Evolutionary conservation across 2,329 filamentous ascomycete species (phyloP).

Genomic region (Talaromyces islandicus): DNA sequence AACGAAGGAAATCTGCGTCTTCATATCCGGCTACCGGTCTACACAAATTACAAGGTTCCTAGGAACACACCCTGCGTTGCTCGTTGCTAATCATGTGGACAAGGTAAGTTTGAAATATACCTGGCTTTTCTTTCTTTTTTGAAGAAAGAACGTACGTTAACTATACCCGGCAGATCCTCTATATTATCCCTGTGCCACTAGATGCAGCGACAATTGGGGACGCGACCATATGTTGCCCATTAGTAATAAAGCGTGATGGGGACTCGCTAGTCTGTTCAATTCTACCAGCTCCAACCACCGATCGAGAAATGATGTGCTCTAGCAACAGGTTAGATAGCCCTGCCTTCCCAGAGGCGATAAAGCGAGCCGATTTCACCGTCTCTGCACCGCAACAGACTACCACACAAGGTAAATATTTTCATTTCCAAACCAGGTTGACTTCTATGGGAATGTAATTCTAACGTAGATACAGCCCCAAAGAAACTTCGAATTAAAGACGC

Average conservation of each 20-base stretch:
- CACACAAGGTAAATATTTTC: background rate
- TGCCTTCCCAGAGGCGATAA: background rate
- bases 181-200: conserved; percentile 5
- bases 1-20: conserved; percentile 5
- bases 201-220: conserved; percentile 8
- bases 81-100: conserved; percentile 4
- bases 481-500: background rate
- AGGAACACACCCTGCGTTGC: conserved; percentile 6
- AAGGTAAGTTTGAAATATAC: background rate
- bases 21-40: conserved; percentile 3
- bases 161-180: background rate
- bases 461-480: background rate
- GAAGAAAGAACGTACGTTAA: background rate
- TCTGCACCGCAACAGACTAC: background rate
- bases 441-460: background rate
- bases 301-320: background rate
- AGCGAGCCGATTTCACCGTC: background rate
- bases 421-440: background rate
- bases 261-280: conserved; percentile 7
- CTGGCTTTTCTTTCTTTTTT: background rate
- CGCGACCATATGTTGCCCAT: conserved; percentile 4
- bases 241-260: conserved; percentile 5
- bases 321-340: background rate
- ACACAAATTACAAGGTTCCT: conserved; percentile 6
- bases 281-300: conserved; percentile 4